Conservation (phyloP, 768 basidiomycete genomes). For the Calocera viscosa region DNA sequence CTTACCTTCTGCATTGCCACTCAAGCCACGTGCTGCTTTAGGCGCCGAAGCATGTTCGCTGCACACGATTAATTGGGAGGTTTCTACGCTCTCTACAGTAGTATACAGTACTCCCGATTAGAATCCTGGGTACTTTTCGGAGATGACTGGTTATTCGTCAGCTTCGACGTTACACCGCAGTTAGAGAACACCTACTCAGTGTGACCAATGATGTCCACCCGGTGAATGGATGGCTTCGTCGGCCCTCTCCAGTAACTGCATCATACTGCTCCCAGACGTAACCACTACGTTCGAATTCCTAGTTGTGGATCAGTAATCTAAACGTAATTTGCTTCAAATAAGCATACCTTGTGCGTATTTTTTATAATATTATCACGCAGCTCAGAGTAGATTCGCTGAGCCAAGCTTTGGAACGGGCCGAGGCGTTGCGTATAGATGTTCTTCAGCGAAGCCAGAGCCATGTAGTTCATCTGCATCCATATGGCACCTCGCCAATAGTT, state of each 20-base stretch:
- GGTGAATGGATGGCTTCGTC: constrained; percentile 89
- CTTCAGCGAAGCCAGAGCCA: constrained; percentile 65
- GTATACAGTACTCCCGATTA: neutral
- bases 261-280: constrained; percentile 99
- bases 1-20: neutral
- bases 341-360: constrained; percentile 57
- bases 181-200: constrained; percentile 49
- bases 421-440: constrained; percentile 66
- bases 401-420: constrained; percentile 70
- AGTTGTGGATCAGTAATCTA: constrained; percentile 7
- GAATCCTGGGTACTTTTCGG: constrained; percentile 43
- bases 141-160: constrained; percentile 36
- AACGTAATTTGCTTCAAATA: neutral
- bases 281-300: constrained; percentile 88
- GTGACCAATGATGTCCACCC: constrained; percentile 90
- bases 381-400: constrained; percentile 65
- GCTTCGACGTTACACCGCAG: neutral
- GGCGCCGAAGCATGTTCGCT: neutral
- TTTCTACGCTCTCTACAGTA: constrained; percentile 7
- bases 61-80: neutral
- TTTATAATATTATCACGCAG: constrained; percentile 71
- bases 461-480: constrained; percentile 96
- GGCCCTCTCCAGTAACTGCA: constrained; percentile 65
- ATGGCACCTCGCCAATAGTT: constrained; percentile 97
- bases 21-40: too few relatives aligned